These are phyloP conservation scores for Dictyostelium gargantuum DNA, from an alignment of 208 protist species.

Conservation along the genomic window DNA sequence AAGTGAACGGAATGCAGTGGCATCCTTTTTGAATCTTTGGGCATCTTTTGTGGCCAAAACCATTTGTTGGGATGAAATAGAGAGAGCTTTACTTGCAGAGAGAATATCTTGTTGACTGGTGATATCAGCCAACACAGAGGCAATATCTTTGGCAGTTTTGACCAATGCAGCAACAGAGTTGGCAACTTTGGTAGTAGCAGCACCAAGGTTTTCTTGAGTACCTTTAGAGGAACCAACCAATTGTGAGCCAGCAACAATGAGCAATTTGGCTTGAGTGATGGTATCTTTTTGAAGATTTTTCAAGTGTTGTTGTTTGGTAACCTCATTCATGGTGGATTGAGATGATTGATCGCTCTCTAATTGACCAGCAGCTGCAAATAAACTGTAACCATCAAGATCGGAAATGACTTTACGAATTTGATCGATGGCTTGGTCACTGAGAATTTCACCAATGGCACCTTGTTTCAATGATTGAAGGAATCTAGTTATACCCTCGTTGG, in stretches of 20 bases:
- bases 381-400: slow-evolving; percentile 48
- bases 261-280: background rate
- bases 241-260: slow-evolving; percentile 26
- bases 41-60: slow-evolving; percentile 61
- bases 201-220: slow-evolving; percentile 57
- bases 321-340: background rate
- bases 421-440: slow-evolving; percentile 52
- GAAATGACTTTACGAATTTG: slow-evolving; percentile 38
- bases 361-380: slow-evolving; percentile 66
- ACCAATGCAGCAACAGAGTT: background rate
- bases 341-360: background rate
- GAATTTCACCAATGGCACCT: slow-evolving; percentile 68
- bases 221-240: slow-evolving; percentile 48
- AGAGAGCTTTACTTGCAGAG: slow-evolving; percentile 32
- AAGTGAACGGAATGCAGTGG: slow-evolving; percentile 52
- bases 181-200: slow-evolving; percentile 40
- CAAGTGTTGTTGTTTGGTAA: background rate
- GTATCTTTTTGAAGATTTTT: slow-evolving; percentile 51
- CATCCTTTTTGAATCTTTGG: slow-evolving; percentile 63
- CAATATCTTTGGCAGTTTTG: slow-evolving; percentile 1
- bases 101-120: slow-evolving; percentile 59
- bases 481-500: slow-evolving; percentile 5
- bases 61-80: slow-evolving; percentile 53
- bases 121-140: background rate
- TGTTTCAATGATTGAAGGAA: slow-evolving; percentile 68